Base-by-base conservation (phyloP, 2,329 filamentous ascomycete species). In the Microcera coccophila region DNA sequence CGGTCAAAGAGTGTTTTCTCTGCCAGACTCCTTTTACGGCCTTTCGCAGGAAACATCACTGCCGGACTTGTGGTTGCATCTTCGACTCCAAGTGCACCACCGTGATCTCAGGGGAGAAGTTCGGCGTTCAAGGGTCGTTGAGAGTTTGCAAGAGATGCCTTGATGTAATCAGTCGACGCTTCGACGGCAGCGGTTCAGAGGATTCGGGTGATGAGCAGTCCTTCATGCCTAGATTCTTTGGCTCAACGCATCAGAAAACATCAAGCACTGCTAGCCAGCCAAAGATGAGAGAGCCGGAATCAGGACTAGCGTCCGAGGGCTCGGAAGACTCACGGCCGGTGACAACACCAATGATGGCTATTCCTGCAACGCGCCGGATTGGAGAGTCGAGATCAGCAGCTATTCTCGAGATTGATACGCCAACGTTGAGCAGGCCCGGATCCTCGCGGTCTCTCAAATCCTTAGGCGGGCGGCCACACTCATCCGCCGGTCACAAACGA, bases 61-160 rank as follows among this genome's bases (percentile, higher is more conserved):
- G 93, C 64, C 83, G 94, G 48, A 87, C 82, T 1, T 98, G 93
- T 62, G 93, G 93, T n/a, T 95, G 95, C 60, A 98, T 98, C 34
- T 98, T 98, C 60, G 93, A 97, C 64, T 87, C 88, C 4, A 95
- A 94, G 64, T 98, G 93, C 67, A 98, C 91, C 1, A 86, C 86
- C 4, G 82, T 91, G n/a, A 88, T 97, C 18, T 80, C 89, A 5
- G 93, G 91, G 5, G 80, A 86, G 50, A 82, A 84, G 38, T 97
- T 98, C 62, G 90, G 89, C 14, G 89, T 96, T 38, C 80, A 83
- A 36, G 87, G 89, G 5, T 87, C 82, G 12, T 74, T 98, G 32
- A 79, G 91, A 45, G 88, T 98, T 11, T 98, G 93, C 70, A 95
- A 90, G 57, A 88, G 87, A 17, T 98, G 93, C 58, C 82, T 97